Evolutionary conservation across 116 monocot species (phyloP), one percentile per base, ranked within the genome.

Genomic region (Posidonia oceanica): DNA sequence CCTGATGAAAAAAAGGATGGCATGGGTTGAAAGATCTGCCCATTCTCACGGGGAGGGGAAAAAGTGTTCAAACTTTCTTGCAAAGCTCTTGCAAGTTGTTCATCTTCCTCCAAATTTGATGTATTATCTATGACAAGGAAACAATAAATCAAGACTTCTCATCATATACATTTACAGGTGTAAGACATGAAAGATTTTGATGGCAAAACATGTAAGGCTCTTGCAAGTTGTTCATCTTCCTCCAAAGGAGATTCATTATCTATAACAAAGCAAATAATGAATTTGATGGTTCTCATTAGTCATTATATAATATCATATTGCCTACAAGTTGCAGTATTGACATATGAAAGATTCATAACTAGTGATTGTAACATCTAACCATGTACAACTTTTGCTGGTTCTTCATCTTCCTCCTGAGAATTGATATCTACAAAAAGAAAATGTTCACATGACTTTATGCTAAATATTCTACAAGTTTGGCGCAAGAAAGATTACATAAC

Each of bases 141-240:
- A 37, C 18, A 58, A 73, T 36, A 0, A 60, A 38, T 44, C 15
- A 36, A 15, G 13, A 37, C 29, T 21, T 17, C 16, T n/a, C 11
- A 4, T 8, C 21, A 52, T 29, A 68, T 14, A 6, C 22, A 4
- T 52, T 14, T n/a, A 29, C 29, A 36, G 15, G 17, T n/a, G 11
- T 54, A 16, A 36, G 36, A 14, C 5, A 53, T 20, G 48, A 68
- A 36, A 68, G 10, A 51, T 54, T 36, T 70, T 57, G 36, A 53
- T 29, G 54, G 14, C 7, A 0, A 17, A 68, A 54, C 87, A 75
- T 94, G 85, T 68, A 90, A 75, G 63, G 87, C 87, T 72, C 83
- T 80, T 15, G 90, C 94, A 65, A 94, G 90, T 57, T 80, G 80
- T 74, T 90, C 90, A 79, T 94, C 94, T 81, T 94, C 94, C 48